These are phyloP conservation scores for Salix exigua DNA, from an alignment of 345 rosid species.

Conservation along the genomic window DNA sequence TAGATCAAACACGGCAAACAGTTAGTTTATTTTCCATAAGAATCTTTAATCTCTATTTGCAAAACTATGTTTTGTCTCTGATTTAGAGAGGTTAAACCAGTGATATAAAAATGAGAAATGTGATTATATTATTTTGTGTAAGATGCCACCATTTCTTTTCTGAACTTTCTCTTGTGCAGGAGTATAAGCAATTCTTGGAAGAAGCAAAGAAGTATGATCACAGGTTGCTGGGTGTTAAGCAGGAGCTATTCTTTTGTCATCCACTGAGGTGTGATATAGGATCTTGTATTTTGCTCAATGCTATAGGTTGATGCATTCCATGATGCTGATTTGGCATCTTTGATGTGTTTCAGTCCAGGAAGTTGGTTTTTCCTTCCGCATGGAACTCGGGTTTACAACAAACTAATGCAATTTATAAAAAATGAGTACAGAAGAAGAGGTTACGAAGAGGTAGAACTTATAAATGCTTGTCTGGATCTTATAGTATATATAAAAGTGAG, in stretches of 20 bases:
- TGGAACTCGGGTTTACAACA: constrained; percentile 86
- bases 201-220: constrained; percentile 96
- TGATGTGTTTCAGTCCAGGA: constrained; percentile 71
- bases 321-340: constrained; percentile 11
- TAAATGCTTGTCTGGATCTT: constrained; percentile 11
- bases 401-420: constrained; percentile 69
- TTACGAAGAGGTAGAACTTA: constrained; percentile 70
- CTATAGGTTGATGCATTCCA: not conserved
- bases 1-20: not conserved
- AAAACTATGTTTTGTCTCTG: not conserved
- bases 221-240: constrained; percentile 78
- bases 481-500: not conserved
- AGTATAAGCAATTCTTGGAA: constrained; percentile 62
- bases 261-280: constrained; percentile 53
- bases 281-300: constrained; percentile 3
- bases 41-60: not conserved
- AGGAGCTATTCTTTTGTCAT: constrained; percentile 91
- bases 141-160: too few relatives aligned
- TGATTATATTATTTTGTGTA: not conserved
- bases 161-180: constrained; percentile 37
- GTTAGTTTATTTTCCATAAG: not conserved
- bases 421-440: constrained; percentile 77
- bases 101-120: not conserved
- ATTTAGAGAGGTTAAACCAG: not conserved
- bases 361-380: constrained; percentile 97